Percentiles rank a stretch among this genome's conserved stretches.
Conservation (phyloP, 2,329 filamentous ascomycete genomes). For the Mycosphaerella arachidis region DNA sequence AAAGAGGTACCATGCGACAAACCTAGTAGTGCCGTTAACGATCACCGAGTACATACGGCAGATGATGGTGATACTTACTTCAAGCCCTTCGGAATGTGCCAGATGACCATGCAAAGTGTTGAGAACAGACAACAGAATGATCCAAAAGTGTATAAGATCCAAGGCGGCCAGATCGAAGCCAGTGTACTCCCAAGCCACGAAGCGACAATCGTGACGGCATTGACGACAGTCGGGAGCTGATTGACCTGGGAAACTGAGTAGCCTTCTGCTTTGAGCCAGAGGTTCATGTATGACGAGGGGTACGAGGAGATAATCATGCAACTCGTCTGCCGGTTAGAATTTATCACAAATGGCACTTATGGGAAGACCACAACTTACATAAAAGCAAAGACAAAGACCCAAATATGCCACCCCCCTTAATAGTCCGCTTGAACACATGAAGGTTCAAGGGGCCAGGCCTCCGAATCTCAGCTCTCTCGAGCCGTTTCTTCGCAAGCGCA, state of each 20-base stretch:
- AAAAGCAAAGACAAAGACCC: slow-evolving; percentile 7
- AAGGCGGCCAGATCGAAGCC: slow-evolving; percentile 6
- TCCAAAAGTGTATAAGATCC: slow-evolving; percentile 6
- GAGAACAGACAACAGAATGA: slow-evolving; percentile 4
- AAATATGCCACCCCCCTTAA: slow-evolving; percentile 10
- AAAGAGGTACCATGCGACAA: slow-evolving; percentile 9
- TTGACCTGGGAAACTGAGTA: slow-evolving; percentile 16
- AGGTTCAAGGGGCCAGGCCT: slow-evolving; percentile 4
- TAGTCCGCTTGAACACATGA: slow-evolving; percentile 7
- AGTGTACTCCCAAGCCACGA: slow-evolving; percentile 6
- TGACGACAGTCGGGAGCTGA: slow-evolving; percentile 7
- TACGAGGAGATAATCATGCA: slow-evolving; percentile 13
- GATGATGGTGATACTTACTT: slow-evolving; percentile 1
- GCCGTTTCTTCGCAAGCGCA: slow-evolving; percentile 1
- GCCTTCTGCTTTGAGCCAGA: slow-evolving; percentile 16
- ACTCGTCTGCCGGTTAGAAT: not conserved
- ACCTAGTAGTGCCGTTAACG: not conserved
- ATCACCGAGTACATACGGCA: too few relatives aligned
- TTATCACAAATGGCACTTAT: not conserved
- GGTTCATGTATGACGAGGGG: slow-evolving; percentile 14
- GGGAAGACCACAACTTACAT: not conserved
- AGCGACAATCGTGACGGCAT: slow-evolving; percentile 7
- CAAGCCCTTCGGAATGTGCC: slow-evolving; percentile 1
- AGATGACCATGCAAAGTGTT: slow-evolving; percentile 8
- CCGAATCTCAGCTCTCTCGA: slow-evolving; percentile 2